Percentiles rank a stretch among this genome's conserved stretches.
Evolutionary conservation across 2,329 filamentous ascomycete genomes (phyloP).

Genomic region (Penicillium brasilianum): DNA sequence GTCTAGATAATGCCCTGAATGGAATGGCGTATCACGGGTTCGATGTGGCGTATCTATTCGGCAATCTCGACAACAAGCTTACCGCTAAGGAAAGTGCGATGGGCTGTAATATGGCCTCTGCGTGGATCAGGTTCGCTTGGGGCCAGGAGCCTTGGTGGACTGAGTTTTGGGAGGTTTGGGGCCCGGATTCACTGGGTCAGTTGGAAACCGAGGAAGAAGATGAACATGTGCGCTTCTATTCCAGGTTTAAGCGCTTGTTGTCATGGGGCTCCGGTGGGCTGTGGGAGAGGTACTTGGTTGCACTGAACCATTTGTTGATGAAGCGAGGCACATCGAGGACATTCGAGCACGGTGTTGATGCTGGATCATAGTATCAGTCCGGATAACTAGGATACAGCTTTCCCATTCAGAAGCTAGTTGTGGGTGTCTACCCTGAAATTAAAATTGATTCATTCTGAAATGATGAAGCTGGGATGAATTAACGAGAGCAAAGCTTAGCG

Average conservation of each 20-base stretch:
- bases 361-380: neutral
- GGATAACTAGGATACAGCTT: neutral
- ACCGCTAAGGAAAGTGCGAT: neutral
- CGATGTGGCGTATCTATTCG: neutral
- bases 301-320: neutral
- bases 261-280: neutral
- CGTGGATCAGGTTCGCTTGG: neutral
- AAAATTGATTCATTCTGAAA: neutral
- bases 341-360: neutral
- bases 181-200: neutral
- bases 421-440: neutral
- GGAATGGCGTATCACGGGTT: neutral
- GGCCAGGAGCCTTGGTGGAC: neutral
- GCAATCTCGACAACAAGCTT: neutral
- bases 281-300: neutral
- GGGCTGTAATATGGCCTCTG: neutral
- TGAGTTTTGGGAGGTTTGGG: neutral
- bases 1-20: neutral
- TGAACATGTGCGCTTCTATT: neutral
- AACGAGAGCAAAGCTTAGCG: conserved; percentile 5
- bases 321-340: neutral
- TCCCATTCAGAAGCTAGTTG: neutral
- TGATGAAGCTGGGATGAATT: neutral
- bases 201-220: neutral
- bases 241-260: neutral